phyloP scores from a whole-genome alignment of 306 rosid species.

The Canavalia gladiata region DNA sequence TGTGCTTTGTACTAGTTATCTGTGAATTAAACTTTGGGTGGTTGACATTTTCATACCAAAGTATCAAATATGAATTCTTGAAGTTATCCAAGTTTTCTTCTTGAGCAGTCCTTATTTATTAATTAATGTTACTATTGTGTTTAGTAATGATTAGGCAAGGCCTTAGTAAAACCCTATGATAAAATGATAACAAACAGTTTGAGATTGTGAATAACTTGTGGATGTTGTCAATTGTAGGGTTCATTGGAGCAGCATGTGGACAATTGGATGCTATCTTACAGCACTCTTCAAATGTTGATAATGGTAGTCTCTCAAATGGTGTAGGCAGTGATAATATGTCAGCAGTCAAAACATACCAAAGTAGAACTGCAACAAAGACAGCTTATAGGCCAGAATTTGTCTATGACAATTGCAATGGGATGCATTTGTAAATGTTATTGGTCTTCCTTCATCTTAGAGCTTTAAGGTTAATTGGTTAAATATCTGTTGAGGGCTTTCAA shows the following conservation, averaged over 20 bases:
- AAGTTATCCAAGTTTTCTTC: not conserved
- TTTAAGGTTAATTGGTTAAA: slow-evolving; percentile 33
- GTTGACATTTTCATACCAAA: slow-evolving; percentile 1
- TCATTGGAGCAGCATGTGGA: slow-evolving; percentile 84
- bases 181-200: not conserved
- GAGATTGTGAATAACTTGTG: slow-evolving; percentile 3
- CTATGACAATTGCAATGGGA: slow-evolving; percentile 63
- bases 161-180: not conserved
- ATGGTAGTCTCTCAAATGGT: slow-evolving; percentile 44
- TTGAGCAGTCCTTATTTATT: slow-evolving; percentile 23
- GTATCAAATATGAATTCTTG: not conserved
- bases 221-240: slow-evolving; percentile 62
- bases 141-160: not conserved
- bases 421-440: slow-evolving; percentile 57
- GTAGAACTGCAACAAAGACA: slow-evolving; percentile 49
- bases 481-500: slow-evolving; percentile 42
- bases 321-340: slow-evolving; percentile 53
- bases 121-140: not conserved
- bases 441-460: slow-evolving; percentile 24
- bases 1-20: not conserved
- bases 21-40: not conserved
- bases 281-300: slow-evolving; percentile 49
- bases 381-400: slow-evolving; percentile 55
- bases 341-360: slow-evolving; percentile 54
- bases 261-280: slow-evolving; percentile 64